Percentiles rank a stretch among this genome's conserved stretches.
Conservation (phyloP, 208 protist species). For the Crithidia mellificae region DNA sequence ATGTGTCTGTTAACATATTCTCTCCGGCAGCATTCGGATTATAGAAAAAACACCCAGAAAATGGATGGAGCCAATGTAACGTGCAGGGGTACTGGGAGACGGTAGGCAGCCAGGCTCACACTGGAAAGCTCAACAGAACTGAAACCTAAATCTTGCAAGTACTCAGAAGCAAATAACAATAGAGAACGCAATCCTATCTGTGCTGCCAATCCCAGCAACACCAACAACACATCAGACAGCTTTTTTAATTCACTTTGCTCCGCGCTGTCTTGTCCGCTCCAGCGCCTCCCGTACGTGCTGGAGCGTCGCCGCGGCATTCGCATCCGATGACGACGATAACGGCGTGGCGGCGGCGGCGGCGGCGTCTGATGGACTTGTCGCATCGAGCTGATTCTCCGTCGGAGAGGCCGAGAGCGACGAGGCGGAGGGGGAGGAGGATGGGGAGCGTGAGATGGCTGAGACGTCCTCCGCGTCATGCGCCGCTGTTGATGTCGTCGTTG, state of each 20-base stretch:
- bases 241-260: background rate
- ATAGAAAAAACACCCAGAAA: too few species aligned
- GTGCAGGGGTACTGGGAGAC: too few species aligned
- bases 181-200: too few species aligned
- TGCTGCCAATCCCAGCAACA: too few species aligned
- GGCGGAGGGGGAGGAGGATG: constrained; percentile 4
- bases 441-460: constrained; percentile 13
- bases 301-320: constrained; percentile 28
- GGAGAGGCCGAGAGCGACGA: background rate
- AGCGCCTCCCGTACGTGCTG: constrained; percentile 42
- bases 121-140: too few species aligned
- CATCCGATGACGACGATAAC: background rate
- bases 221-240: background rate
- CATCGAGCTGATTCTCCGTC: background rate
- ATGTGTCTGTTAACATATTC: too few species aligned
- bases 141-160: too few species aligned
- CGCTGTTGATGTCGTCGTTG: too few species aligned
- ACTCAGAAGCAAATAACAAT: too few species aligned
- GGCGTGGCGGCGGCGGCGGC: background rate
- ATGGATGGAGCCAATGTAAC: too few species aligned
- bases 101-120: too few species aligned
- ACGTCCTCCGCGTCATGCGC: background rate
- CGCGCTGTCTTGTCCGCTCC: constrained; percentile 30
- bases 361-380: background rate
- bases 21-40: too few species aligned